Conservation (phyloP, 2,329 filamentous ascomycete genomes). For the Lasiodiplodia sp. region DNA sequence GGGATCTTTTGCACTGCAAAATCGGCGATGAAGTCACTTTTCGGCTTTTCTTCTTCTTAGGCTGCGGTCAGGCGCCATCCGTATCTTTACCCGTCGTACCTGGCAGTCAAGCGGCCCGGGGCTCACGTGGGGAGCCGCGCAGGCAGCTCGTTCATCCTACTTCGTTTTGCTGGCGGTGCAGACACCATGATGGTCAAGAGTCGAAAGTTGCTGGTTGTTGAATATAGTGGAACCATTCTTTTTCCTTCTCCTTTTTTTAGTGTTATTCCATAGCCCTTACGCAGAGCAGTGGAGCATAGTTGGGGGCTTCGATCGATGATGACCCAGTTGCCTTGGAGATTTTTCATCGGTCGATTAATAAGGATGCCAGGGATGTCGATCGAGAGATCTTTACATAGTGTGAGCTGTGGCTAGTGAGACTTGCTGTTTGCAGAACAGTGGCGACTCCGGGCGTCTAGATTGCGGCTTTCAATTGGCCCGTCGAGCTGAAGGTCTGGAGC, state of each 20-base stretch:
- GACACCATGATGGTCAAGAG: neutral
- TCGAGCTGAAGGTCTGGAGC: neutral
- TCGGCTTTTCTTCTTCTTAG: neutral
- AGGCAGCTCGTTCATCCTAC: neutral
- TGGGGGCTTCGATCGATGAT: neutral
- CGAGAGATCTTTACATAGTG: neutral
- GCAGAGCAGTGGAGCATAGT: too few relatives aligned
- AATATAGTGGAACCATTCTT: neutral
- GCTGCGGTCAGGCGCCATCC: neutral
- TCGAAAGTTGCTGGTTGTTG: neutral
- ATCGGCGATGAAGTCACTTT: neutral
- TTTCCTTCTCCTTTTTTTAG: neutral
- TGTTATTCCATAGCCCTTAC: neutral
- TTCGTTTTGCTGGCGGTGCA: neutral
- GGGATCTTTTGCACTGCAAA: neutral
- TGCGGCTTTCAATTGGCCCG: too few relatives aligned
- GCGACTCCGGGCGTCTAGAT: neutral
- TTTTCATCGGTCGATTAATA: neutral
- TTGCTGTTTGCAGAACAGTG: neutral
- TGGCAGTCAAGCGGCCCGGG: neutral
- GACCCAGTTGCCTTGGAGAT: neutral
- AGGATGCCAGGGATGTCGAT: neutral
- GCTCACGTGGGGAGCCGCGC: neutral
- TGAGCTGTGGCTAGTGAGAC: neutral
- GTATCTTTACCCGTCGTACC: neutral